Percentiles rank a stretch among this genome's conserved stretches.
Conservation (phyloP, 1,284 basidiomycete species). For the Taiwanofungus camphoratus region DNA sequence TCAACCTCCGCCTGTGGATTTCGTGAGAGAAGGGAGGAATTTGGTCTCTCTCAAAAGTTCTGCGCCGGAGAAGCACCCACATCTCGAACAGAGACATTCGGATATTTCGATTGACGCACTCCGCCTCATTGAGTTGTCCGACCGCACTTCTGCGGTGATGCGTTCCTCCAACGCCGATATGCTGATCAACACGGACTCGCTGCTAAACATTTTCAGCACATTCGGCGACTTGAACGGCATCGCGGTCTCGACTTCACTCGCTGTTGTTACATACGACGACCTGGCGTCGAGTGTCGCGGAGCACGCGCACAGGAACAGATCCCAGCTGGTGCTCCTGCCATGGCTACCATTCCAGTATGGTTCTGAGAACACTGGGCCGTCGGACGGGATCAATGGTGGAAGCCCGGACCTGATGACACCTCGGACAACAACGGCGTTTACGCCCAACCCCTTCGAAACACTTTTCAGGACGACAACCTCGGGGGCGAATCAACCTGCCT, state of each 20-base stretch:
- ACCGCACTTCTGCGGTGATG: constrained; percentile 67
- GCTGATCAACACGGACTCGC: constrained; percentile 50
- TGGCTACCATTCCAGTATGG: constrained; percentile 45
- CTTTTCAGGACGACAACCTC: constrained; percentile 44
- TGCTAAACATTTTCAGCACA: constrained; percentile 56
- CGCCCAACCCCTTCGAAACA: constrained; percentile 53
- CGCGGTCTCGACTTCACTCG: constrained; percentile 44
- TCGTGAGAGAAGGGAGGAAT: constrained; percentile 7
- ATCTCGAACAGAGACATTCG: not conserved
- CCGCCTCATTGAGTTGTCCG: constrained; percentile 63
- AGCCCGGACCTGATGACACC: constrained; percentile 10
- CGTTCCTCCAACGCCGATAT: constrained; percentile 53
- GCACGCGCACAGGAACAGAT: constrained; percentile 39
- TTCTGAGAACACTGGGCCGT: constrained; percentile 15
- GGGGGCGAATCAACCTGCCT: constrained; percentile 24
- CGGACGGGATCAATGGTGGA: constrained; percentile 11
- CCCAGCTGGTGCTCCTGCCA: constrained; percentile 59
- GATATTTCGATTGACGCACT: constrained; percentile 38
- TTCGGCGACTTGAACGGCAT: constrained; percentile 57
- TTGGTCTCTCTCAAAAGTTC: not conserved
- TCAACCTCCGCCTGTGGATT: constrained; percentile 33
- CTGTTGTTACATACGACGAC: constrained; percentile 52
- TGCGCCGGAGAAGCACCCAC: not conserved
- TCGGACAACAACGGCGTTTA: constrained; percentile 8
- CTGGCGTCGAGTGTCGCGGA: constrained; percentile 49